Evolutionary conservation across 768 basidiomycete genomes (phyloP).

Genomic region (Clavaria fumosa): DNA sequence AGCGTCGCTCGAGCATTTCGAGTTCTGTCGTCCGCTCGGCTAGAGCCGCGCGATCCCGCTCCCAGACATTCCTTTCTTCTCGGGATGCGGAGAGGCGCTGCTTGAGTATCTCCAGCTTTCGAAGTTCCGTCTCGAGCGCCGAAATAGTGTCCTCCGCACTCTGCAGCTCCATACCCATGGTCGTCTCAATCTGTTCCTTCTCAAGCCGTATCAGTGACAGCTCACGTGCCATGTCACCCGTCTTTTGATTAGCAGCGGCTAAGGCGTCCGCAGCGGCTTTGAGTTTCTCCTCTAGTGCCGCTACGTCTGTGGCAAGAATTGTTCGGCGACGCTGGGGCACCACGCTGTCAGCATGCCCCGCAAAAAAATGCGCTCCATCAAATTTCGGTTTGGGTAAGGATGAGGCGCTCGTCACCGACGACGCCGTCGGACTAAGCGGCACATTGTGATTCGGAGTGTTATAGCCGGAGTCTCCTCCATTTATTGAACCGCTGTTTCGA

Average conservation of each 20-base stretch:
- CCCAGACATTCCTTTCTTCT: slow-evolving; percentile 36
- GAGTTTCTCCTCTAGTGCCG: slow-evolving; percentile 48
- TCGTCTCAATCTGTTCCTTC: slow-evolving; percentile 53
- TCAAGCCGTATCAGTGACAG: slow-evolving; percentile 46
- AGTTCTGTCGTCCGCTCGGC: slow-evolving; percentile 24
- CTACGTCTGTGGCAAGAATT: slow-evolving; percentile 31
- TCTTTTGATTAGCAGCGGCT: slow-evolving; percentile 41
- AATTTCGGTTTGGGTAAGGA: slow-evolving; percentile 40
- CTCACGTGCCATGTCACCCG: slow-evolving; percentile 46
- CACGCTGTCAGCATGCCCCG: slow-evolving; percentile 59
- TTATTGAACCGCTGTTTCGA: slow-evolving; percentile 15
- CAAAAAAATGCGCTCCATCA: slow-evolving; percentile 74
- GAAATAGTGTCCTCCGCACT: slow-evolving; percentile 49
- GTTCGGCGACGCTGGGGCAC: slow-evolving; percentile 33
- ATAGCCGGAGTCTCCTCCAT: slow-evolving; percentile 34
- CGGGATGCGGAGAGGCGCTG: slow-evolving; percentile 30
- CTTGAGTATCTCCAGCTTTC: slow-evolving; percentile 33
- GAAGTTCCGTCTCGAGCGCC: slow-evolving; percentile 39
- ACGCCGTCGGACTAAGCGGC: slow-evolving; percentile 32
- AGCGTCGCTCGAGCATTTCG: slow-evolving; percentile 25
- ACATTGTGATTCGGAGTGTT: slow-evolving; percentile 37
- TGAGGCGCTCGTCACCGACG: slow-evolving; percentile 27
- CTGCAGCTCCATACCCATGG: slow-evolving; percentile 49
- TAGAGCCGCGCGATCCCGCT: slow-evolving; percentile 29
- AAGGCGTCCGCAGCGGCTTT: slow-evolving; percentile 44